Conservation (phyloP, 2,329 filamentous ascomycete genomes). For the Colletotrichum australisinense region DNA sequence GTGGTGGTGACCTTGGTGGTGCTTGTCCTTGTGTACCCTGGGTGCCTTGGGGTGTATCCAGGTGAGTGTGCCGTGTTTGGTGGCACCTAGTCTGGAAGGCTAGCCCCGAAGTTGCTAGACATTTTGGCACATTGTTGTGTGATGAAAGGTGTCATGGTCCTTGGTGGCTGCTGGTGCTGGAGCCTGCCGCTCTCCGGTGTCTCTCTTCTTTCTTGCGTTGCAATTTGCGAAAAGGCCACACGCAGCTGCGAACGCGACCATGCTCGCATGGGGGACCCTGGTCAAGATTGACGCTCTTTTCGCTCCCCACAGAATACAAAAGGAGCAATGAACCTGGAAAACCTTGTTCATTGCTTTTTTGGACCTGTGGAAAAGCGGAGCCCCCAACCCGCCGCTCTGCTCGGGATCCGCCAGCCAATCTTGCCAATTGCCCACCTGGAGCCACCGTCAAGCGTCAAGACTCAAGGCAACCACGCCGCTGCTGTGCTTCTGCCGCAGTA, state of each 20-base stretch:
- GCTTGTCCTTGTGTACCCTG: not conserved
- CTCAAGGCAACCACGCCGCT: conserved; percentile 12
- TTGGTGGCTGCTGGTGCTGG: conserved; percentile 10
- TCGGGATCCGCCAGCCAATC: conserved; percentile 21
- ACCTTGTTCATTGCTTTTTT: conserved; percentile 33
- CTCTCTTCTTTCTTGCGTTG: not conserved
- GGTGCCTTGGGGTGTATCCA: not conserved
- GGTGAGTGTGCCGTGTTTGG: conserved; percentile 7
- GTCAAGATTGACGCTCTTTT: conserved; percentile 20
- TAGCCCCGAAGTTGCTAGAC: conserved; percentile 6
- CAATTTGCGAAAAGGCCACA: conserved; percentile 13
- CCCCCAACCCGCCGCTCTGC: not conserved
- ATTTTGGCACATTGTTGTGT: conserved; percentile 5
- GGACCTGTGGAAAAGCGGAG: conserved; percentile 15
- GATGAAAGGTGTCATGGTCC: not conserved
- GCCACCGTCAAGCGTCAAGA: too few species aligned
- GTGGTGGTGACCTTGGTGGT: not conserved
- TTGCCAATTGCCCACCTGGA: conserved; percentile 10
- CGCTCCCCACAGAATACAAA: conserved; percentile 25
- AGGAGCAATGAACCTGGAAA: conserved; percentile 30
- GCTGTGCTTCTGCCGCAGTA: conserved; percentile 1
- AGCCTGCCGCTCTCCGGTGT: conserved; percentile 10
- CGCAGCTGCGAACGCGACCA: conserved; percentile 3
- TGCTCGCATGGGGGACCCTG: conserved; percentile 25
- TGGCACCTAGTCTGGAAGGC: not conserved